Evolutionary conservation across 192 early-diverging fungal species (phyloP).

Genomic region (Cetraspora pellucida): DNA sequence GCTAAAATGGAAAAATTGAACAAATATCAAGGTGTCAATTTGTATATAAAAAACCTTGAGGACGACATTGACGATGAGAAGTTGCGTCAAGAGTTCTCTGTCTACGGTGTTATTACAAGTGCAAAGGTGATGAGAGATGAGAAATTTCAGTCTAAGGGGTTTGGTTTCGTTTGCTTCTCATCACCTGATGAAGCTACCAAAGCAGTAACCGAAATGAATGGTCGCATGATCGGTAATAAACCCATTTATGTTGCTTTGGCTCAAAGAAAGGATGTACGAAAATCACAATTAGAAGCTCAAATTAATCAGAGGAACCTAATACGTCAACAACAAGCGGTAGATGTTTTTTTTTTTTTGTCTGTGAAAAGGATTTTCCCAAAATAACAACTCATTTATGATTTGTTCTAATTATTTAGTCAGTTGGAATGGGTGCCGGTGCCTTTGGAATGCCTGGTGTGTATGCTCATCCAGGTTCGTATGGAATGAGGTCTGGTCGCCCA

Average conservation of each 20-base stretch:
- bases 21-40: conserved; percentile 99
- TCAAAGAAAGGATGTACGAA: conserved; percentile 96
- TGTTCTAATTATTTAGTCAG: neutral
- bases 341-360: neutral
- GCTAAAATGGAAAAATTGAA: conserved; percentile 92
- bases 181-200: conserved; percentile 97
- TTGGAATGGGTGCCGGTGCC: conserved; percentile 3
- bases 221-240: conserved; percentile 90
- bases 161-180: conserved; percentile 99
- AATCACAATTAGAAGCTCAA: conserved; percentile 94
- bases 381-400: neutral
- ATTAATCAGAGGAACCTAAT: conserved; percentile 88
- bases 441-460: conserved; percentile 43
- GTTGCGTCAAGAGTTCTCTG: conserved; percentile 93
- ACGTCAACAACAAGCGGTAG: conserved; percentile 59
- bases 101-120: conserved; percentile 94
- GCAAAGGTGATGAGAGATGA: conserved; percentile 99
- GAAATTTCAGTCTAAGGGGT: conserved; percentile 83
- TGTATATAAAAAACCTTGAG: conserved; percentile 99
- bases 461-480: conserved; percentile 15
- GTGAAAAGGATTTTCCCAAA: neutral
- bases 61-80: conserved; percentile 95
- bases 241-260: conserved; percentile 98
- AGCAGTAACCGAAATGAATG: conserved; percentile 99
- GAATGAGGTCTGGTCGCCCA: conserved; percentile 6